phyloP scores from a whole-genome alignment of 2,329 filamentous ascomycete species.

The Pseudonectria buxi region DNA sequence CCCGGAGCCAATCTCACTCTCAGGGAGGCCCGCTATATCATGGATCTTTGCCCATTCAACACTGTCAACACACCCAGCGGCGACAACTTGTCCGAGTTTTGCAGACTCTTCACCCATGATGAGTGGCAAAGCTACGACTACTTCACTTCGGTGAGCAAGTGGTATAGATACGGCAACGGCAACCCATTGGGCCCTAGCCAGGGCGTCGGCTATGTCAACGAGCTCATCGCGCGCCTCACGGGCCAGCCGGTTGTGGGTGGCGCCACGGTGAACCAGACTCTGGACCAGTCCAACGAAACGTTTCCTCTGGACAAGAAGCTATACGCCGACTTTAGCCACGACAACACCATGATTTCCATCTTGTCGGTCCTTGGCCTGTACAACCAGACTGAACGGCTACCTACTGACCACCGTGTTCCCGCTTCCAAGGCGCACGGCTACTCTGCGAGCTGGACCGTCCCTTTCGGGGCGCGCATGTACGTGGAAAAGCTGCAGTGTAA shows the following conservation, averaged over 20 bases:
- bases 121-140: conserved; percentile 82
- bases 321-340: conserved; percentile 89
- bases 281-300: conserved; percentile 59
- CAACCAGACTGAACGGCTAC: conserved; percentile 52
- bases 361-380: conserved; percentile 75
- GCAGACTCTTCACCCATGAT: conserved; percentile 60
- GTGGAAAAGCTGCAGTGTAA: conserved; percentile 79
- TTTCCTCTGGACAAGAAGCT: conserved; percentile 65
- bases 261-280: conserved; percentile 70
- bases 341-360: conserved; percentile 76
- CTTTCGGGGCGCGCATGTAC: conserved; percentile 75
- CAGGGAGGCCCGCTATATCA: conserved; percentile 61
- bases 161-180: conserved; percentile 72
- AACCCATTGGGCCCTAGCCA: conserved; percentile 76
- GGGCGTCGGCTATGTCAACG: conserved; percentile 81
- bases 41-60: conserved; percentile 85
- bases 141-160: conserved; percentile 72
- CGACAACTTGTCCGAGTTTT: conserved; percentile 59
- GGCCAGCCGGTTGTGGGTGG: conserved; percentile 59
- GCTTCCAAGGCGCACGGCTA: conserved; percentile 57
- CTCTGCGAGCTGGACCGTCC: conserved; percentile 70
- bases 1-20: conserved; percentile 58
- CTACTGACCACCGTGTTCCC: conserved; percentile 42
- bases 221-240: conserved; percentile 77
- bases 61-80: conserved; percentile 59